Base-by-base conservation (phyloP, 345 rosid genomes). In the Anacardium occidentale region DNA sequence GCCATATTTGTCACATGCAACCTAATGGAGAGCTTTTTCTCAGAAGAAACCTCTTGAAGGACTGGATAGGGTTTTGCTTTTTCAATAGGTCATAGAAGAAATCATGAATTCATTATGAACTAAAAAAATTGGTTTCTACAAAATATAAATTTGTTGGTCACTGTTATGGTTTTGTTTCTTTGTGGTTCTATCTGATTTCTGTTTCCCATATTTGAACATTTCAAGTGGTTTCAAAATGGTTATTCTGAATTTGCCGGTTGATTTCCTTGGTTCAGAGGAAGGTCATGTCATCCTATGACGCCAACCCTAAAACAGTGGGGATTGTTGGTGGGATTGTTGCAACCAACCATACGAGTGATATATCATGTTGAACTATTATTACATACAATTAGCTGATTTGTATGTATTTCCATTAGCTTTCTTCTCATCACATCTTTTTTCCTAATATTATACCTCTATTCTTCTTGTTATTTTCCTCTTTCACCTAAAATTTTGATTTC, bases 221-320 rank as follows among this genome's bases (percentile, higher is more conserved):
- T 69, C 13, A 22, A 42, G 42, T 69, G 18, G 15, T 11, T 70
- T n/a, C 25, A 42, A 68, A n/a, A 75, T 37, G 70, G 69, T 56
- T 62, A 55, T 32, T 44, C 52, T 57, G 51, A 58, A 68, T 42
- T 32, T 63, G 50, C 29, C 40, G 11, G 81, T 77, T 84, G 52
- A 81, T 79, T 73, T 81, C 70, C 74, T 74, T 77, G 77, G 74
- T 83, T 70, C 83, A 88, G 96, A 80, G 78, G 82, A 60, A 64
- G 68, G 81, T 80, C 69, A 70, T 86, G 74, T 80, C 87, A 67
- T 85, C 92, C 2, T 69, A 77, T 63, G 87, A 88, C 10, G 29
- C 74, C 56, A 80, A 72, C 69, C 56, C 79, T 60, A 77, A 80
- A 79, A 29, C 82, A 17, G 64, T 75, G 78, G 87, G 75, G 66